Evolutionary conservation across 306 rosid genomes (phyloP).

Genomic region (Ormosia emarginata): DNA sequence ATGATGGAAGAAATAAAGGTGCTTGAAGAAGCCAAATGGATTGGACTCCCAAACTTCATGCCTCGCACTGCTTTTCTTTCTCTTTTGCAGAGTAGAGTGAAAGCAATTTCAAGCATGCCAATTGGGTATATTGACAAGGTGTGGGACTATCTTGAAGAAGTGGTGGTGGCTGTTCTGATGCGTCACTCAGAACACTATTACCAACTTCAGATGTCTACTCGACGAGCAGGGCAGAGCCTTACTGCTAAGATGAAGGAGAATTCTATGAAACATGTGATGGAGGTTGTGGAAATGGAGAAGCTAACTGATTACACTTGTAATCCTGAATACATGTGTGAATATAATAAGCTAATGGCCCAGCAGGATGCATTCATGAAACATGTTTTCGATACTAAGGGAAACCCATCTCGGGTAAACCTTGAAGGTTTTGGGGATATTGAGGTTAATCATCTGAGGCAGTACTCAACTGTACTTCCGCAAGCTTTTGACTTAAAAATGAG

Average conservation of each 20-base stretch:
- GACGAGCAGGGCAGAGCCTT: conserved; percentile 12
- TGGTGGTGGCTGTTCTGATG: conserved; percentile 16
- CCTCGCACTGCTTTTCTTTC: conserved; percentile 24
- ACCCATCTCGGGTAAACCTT: neutral
- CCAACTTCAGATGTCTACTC: conserved; percentile 23
- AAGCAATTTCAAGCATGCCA: conserved; percentile 22
- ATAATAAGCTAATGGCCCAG: neutral
- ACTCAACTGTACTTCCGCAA: neutral
- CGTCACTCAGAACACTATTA: conserved; percentile 29
- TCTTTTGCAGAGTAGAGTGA: conserved; percentile 4
- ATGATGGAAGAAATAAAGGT: neutral
- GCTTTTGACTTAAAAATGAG: conserved; percentile 50
- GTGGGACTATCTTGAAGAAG: conserved; percentile 34
- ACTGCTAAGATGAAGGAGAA: conserved; percentile 26
- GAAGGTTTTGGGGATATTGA: conserved; percentile 32
- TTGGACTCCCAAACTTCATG: conserved; percentile 28
- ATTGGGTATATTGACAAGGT: conserved; percentile 16
- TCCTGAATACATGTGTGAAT: conserved; percentile 19
- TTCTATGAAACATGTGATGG: conserved; percentile 16
- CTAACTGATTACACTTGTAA: conserved; percentile 36
- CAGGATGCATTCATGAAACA: neutral
- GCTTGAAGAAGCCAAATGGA: neutral
- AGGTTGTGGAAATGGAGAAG: conserved; percentile 41
- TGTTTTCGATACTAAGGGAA: neutral
- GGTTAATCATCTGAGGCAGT: neutral